These are phyloP conservation scores for Ceratocystis cubensis DNA, from an alignment of 2,329 filamentous ascomycete genomes.

Conservation along the genomic window DNA sequence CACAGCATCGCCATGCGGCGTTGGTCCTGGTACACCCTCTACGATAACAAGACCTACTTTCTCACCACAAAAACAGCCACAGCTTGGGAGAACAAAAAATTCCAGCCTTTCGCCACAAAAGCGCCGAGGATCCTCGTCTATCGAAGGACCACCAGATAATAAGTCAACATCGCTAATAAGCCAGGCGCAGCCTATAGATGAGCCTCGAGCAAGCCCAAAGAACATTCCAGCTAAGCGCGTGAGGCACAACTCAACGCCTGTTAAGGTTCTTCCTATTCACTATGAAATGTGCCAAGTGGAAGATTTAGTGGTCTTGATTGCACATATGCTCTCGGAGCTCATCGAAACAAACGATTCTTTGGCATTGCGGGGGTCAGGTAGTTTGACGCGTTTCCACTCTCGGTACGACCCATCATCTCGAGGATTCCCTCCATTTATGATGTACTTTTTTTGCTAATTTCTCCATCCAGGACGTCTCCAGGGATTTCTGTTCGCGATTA, in stretches of 20 bases:
- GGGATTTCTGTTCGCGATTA: conserved; percentile 94
- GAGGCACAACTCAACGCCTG: conserved; percentile 37
- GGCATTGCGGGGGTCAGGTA: conserved; percentile 58
- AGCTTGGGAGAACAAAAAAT: background rate
- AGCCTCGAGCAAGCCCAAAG: background rate
- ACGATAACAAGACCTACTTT: background rate
- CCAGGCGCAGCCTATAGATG: conserved; percentile 25
- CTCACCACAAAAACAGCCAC: background rate
- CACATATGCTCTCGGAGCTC: conserved; percentile 90
- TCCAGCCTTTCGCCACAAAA: conserved; percentile 18
- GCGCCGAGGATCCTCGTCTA: conserved; percentile 15
- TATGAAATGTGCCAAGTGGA: conserved; percentile 76
- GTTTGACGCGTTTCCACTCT: conserved; percentile 88
- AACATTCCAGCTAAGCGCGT: conserved; percentile 35
- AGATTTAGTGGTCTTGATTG: conserved; percentile 80
- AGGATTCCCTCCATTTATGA: background rate
- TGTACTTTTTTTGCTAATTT: background rate
- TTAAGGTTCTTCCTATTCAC: conserved; percentile 51
- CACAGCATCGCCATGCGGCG: conserved; percentile 1
- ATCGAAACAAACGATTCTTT: conserved; percentile 85
- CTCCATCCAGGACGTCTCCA: conserved; percentile 46
- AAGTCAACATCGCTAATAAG: background rate
- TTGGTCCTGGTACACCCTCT: background rate
- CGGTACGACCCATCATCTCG: conserved; percentile 41
- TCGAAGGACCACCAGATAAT: background rate